Evolutionary conservation across 75 land plant genomes (phyloP).

Genomic region (Ceratopteris richardii): DNA sequence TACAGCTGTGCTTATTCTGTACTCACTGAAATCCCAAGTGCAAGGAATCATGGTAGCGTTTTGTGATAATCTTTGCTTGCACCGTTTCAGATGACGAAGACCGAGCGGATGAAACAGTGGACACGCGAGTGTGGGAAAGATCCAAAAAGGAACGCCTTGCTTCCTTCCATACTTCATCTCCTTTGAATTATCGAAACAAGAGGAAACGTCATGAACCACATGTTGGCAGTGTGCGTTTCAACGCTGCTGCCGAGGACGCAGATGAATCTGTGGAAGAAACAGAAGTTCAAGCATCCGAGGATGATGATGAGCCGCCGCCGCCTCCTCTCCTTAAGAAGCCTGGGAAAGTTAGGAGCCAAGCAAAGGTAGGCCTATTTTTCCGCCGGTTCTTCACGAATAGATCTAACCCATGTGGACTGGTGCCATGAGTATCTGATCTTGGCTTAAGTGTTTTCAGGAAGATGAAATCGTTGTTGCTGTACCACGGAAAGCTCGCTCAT

Average conservation of each 20-base stretch:
- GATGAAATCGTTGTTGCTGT: conserved; percentile 25
- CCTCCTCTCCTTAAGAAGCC: conserved; percentile 20
- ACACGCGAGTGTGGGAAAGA: conserved; percentile 9
- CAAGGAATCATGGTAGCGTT: not conserved
- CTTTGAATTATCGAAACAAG: conserved; percentile 16
- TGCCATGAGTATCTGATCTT: not conserved
- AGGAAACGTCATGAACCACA: conserved; percentile 27
- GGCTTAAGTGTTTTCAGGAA: conserved; percentile 8
- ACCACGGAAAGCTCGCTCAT: conserved; percentile 32
- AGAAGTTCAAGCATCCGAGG: conserved; percentile 28
- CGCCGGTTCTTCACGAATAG: not conserved
- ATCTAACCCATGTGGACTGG: not conserved
- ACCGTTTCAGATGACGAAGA: conserved; percentile 9
- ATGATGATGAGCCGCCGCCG: conserved; percentile 42
- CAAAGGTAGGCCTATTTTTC: not conserved
- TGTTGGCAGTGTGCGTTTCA: conserved; percentile 9
- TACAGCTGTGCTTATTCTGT: not conserved
- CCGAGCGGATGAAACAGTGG: not conserved
- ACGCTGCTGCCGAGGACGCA: conserved; percentile 22
- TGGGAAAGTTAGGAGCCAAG: conserved; percentile 10
- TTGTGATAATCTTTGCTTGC: not conserved
- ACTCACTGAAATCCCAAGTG: no score
- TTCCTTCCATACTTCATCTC: conserved; percentile 1
- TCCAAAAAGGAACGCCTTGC: conserved; percentile 7
- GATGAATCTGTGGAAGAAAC: conserved; percentile 39